Conservation (phyloP, 169 alveolate genomes). For the Blepharisma undulans region DNA sequence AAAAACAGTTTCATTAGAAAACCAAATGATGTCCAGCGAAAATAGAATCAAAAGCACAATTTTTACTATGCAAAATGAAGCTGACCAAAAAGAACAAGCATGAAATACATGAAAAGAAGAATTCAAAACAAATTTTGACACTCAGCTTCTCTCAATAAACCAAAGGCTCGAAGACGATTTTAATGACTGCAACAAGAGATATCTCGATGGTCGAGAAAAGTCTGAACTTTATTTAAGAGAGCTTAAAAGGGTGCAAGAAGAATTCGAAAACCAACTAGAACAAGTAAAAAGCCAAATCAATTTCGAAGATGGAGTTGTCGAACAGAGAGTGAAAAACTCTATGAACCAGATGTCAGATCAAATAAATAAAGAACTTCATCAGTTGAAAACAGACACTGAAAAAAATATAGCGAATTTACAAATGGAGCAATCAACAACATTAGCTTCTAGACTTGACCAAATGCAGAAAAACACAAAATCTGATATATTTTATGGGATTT, state of each 20-base stretch:
- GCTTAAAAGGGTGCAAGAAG: not conserved
- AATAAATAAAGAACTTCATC: not conserved
- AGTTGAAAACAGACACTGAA: not conserved
- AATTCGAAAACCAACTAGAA: not conserved
- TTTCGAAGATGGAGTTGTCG: conserved; percentile 14
- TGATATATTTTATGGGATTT: not conserved
- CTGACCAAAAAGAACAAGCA: not conserved
- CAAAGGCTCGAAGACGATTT: not conserved
- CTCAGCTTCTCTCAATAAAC: not conserved
- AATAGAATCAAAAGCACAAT: not conserved
- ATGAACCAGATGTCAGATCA: not conserved
- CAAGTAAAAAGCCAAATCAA: not conserved
- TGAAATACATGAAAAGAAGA: not conserved
- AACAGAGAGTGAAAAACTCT: not conserved
- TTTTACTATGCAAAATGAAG: not conserved
- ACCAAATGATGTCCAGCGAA: conserved; percentile 28
- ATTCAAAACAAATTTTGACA: not conserved
- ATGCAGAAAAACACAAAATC: not conserved
- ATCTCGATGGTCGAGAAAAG: not conserved
- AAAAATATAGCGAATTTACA: not conserved
- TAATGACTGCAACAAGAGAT: not conserved
- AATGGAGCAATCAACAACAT: not conserved
- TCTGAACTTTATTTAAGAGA: not conserved
- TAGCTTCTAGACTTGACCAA: conserved; percentile 21
- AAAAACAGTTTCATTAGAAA: not conserved